phyloP scores from a whole-genome alignment of 2,329 filamentous ascomycete genomes.

The Diaporthe helianthi region DNA sequence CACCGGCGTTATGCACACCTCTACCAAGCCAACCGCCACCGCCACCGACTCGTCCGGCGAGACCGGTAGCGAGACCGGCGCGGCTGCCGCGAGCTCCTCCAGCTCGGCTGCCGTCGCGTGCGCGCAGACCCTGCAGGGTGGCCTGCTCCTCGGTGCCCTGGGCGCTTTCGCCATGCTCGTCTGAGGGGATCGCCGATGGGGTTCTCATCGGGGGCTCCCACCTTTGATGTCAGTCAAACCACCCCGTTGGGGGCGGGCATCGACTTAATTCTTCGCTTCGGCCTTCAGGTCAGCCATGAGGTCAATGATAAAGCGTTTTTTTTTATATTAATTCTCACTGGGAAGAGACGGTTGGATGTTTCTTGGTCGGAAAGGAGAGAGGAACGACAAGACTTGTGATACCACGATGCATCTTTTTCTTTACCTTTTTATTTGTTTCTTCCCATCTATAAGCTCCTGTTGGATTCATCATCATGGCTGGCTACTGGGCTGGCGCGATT shows the following conservation, averaged over 20 bases:
- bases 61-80: constrained; percentile 39
- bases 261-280: constrained; percentile 24
- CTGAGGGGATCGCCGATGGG: neutral
- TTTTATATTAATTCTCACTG: constrained; percentile 20
- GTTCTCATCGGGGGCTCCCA: neutral
- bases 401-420: constrained; percentile 31
- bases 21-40: constrained; percentile 8
- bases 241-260: neutral
- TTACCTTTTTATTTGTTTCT: constrained; percentile 12
- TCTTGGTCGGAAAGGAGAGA: constrained; percentile 3
- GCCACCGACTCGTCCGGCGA: neutral
- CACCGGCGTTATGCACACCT: constrained; percentile 22
- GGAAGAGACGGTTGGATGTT: constrained; percentile 25
- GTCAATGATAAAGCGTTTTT: constrained; percentile 32
- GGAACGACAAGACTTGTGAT: constrained; percentile 32
- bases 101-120: constrained; percentile 28
- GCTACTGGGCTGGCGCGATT: constrained; percentile 25
- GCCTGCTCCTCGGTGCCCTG: constrained; percentile 31
- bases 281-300: constrained; percentile 26
- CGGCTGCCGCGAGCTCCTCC: constrained; percentile 38
- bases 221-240: neutral
- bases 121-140: constrained; percentile 28
- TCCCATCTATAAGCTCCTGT: constrained; percentile 2
- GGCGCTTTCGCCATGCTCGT: constrained; percentile 33
- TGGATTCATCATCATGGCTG: constrained; percentile 18